Evolutionary conservation across 352 stramenopile species (phyloP).

Genomic region (Phytophthora kernoviae): DNA sequence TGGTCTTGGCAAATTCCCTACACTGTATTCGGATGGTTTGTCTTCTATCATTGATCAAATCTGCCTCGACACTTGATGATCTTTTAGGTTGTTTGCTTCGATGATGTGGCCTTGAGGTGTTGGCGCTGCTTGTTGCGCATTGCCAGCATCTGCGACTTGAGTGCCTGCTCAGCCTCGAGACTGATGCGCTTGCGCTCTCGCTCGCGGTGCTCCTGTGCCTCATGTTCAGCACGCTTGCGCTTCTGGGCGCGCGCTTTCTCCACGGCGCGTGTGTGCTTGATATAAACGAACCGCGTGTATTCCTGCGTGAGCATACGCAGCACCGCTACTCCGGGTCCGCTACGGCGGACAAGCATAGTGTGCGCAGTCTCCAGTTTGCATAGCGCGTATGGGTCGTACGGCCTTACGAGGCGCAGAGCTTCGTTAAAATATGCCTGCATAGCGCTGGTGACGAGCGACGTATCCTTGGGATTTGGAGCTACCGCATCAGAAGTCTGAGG

Average conservation of each 20-base stretch:
- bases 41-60: slow-evolving; percentile 20
- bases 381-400: slow-evolving; percentile 76
- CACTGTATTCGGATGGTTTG: slow-evolving; percentile 12
- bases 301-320: slow-evolving; percentile 77
- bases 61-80: slow-evolving; percentile 8
- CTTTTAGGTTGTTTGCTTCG: slow-evolving; percentile 16
- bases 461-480: slow-evolving; percentile 7
- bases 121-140: slow-evolving; percentile 81
- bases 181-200: slow-evolving; percentile 71
- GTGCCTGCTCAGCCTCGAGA: slow-evolving; percentile 63
- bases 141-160: slow-evolving; percentile 83
- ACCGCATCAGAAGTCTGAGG: background rate
- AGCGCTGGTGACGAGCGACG: slow-evolving; percentile 31
- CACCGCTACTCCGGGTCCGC: slow-evolving; percentile 65
- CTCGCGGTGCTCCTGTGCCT: slow-evolving; percentile 60
- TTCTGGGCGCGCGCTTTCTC: slow-evolving; percentile 77
- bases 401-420: slow-evolving; percentile 61
- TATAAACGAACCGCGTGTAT: slow-evolving; percentile 86
- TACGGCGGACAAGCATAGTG: slow-evolving; percentile 60
- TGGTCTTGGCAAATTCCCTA: slow-evolving; percentile 5
- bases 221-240: slow-evolving; percentile 68
- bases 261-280: slow-evolving; percentile 79
- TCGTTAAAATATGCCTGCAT: slow-evolving; percentile 68
- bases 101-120: slow-evolving; percentile 38
- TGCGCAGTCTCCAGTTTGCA: slow-evolving; percentile 65